These are phyloP conservation scores for Blastobotrys mokoenaii DNA, from an alignment of 805 yeast genomes.

Conservation along the genomic window DNA sequence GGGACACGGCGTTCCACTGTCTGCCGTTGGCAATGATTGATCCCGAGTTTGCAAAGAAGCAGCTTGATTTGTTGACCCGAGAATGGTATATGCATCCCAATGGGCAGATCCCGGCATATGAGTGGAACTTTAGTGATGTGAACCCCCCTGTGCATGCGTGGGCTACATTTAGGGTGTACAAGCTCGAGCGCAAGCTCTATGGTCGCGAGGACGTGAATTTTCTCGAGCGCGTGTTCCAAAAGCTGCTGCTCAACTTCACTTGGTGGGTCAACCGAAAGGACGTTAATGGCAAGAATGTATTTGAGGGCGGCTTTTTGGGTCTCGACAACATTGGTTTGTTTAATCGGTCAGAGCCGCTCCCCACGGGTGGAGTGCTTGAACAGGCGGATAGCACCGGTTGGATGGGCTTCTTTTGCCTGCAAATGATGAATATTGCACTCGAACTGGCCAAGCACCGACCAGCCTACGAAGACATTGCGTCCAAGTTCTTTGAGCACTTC, in stretches of 20 bases:
- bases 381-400: conserved; percentile 97
- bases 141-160: conserved; percentile 97
- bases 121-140: conserved; percentile 94
- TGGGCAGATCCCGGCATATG: conserved; percentile 96
- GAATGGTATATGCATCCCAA: conserved; percentile 98
- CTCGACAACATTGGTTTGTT: conserved; percentile 88
- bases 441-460: conserved; percentile 80
- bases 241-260: conserved; percentile 77
- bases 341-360: conserved; percentile 86
- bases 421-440: conserved; percentile 86
- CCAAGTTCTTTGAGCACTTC: conserved; percentile 90
- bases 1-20: conserved; percentile 96
- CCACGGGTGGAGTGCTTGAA: conserved; percentile 83
- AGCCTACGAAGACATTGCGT: conserved; percentile 87
- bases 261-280: conserved; percentile 98
- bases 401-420: conserved; percentile 90
- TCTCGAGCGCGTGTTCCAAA: conserved; percentile 88
- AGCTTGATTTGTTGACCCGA: conserved; percentile 73
- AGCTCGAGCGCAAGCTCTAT: conserved; percentile 77
- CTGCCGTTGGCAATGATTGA: conserved; percentile 89
- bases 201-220: conserved; percentile 76
- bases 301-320: conserved; percentile 92
- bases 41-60: conserved; percentile 84
- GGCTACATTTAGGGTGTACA: conserved; percentile 83
- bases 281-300: conserved; percentile 74